Conservation (phyloP, 306 rosid species). For the Echinosophora koreensis region DNA sequence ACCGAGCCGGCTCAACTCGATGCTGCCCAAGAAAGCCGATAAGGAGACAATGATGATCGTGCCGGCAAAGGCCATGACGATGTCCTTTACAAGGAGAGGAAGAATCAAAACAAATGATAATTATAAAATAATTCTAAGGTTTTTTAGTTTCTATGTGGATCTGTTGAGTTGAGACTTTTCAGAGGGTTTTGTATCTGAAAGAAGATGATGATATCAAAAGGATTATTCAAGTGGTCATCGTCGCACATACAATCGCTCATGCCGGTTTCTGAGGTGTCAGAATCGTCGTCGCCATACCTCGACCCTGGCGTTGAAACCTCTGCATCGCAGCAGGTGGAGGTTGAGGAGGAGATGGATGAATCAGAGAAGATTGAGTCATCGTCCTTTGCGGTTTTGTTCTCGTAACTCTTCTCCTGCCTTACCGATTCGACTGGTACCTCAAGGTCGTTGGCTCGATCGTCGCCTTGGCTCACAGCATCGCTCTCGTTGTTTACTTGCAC, state of each 20-base stretch:
- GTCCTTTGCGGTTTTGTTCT: too few relatives aligned
- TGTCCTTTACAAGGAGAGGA: conserved; percentile 49
- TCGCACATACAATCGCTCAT: conserved; percentile 95
- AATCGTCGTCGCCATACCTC: conserved; percentile 90
- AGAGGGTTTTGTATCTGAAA: conserved; percentile 12
- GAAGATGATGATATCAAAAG: conserved; percentile 89
- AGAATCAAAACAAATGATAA: not conserved
- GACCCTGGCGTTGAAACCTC: conserved; percentile 75
- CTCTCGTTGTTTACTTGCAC: too few relatives aligned
- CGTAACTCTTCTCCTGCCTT: too few relatives aligned
- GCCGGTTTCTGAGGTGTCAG: conserved; percentile 96
- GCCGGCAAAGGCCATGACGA: conserved; percentile 54
- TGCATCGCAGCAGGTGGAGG: conserved; percentile 71
- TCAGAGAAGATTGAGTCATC: too few relatives aligned
- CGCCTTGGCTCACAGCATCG: too few relatives aligned
- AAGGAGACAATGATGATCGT: conserved; percentile 46
- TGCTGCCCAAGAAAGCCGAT: conserved; percentile 35
- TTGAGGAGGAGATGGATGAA: conserved; percentile 86
- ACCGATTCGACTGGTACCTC: too few relatives aligned
- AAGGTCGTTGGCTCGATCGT: too few relatives aligned
- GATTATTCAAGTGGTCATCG: conserved; percentile 97
- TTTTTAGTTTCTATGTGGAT: conserved; percentile 58
- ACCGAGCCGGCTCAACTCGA: conserved; percentile 44
- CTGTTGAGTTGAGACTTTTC: conserved; percentile 47
- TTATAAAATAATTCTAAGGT: not conserved